These are phyloP conservation scores for Ustanciosporium gigantosporum DNA, from an alignment of 1,284 basidiomycete species.

Conservation along the genomic window DNA sequence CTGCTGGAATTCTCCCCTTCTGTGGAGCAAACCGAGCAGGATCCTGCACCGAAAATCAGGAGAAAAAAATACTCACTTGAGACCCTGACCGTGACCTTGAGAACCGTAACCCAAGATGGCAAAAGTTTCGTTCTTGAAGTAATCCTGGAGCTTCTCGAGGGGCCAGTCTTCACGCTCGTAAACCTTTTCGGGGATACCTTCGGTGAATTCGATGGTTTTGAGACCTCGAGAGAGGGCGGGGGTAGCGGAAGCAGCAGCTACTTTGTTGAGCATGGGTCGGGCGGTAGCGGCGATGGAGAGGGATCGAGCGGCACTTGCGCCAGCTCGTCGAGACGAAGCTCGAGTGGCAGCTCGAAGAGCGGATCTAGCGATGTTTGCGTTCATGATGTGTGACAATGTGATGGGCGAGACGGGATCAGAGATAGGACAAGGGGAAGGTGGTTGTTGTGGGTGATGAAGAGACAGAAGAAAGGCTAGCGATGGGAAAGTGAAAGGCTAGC, in stretches of 20 bases:
- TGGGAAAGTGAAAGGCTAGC: too few species aligned
- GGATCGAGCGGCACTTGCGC: conserved; percentile 32
- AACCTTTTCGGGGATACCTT: conserved; percentile 83
- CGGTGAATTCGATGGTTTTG: conserved; percentile 96
- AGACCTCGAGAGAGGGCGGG: conserved; percentile 67
- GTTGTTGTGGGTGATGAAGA: neutral
- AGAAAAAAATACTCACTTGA: conserved; percentile 68
- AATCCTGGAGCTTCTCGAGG: conserved; percentile 89
- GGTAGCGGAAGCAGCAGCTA: conserved; percentile 29
- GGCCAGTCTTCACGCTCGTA: conserved; percentile 99
- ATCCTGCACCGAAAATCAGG: neutral
- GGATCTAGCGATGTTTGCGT: conserved; percentile 43
- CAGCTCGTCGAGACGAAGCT: conserved; percentile 26
- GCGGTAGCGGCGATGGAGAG: conserved; percentile 38
- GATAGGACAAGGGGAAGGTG: neutral
- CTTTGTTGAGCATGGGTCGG: conserved; percentile 31
- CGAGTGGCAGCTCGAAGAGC: conserved; percentile 44
- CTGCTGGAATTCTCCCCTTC: too few species aligned
- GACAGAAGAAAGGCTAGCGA: too few species aligned
- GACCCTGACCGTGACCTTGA: conserved; percentile 91
- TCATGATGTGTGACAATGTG: conserved; percentile 14
- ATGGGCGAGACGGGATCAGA: neutral
- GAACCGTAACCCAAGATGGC: conserved; percentile 92
- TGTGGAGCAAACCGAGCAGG: too few species aligned
- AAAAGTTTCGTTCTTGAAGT: conserved; percentile 97